Percentiles rank a stretch among this genome's conserved stretches.
Conservation (phyloP, 2,329 filamentous ascomycete genomes). For the Myrmaecium sp. region DNA sequence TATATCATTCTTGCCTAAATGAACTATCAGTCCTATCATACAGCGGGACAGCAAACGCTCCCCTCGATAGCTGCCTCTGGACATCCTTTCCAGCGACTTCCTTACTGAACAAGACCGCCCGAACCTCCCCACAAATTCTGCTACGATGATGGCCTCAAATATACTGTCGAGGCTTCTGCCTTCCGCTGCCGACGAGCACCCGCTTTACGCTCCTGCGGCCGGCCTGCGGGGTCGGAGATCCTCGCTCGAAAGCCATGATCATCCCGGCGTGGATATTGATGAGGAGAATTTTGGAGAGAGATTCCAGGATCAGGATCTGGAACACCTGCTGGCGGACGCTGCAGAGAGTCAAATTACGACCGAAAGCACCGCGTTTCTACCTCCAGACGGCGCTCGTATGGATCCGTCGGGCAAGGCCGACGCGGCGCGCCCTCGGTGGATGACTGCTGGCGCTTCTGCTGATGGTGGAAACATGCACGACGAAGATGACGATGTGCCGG, state of each 20-base stretch:
- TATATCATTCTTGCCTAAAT: too few relatives aligned
- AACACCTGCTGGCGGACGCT: conserved; percentile 36
- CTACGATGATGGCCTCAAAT: conserved; percentile 34
- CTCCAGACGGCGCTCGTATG: conserved; percentile 12
- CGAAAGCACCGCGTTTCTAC: conserved; percentile 24
- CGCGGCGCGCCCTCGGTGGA: conserved; percentile 8
- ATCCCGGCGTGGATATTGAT: conserved; percentile 30
- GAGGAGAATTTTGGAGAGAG: conserved; percentile 32
- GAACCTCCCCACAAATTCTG: too few relatives aligned
- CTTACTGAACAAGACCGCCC: conserved; percentile 1
- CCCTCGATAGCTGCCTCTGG: too few relatives aligned
- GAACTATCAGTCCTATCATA: too few relatives aligned
- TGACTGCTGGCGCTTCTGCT: too few relatives aligned
- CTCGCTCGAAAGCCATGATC: conserved; percentile 19
- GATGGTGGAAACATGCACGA: conserved; percentile 21
- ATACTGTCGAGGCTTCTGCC: conserved; percentile 35
- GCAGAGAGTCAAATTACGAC: conserved; percentile 30
- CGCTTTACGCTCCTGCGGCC: conserved; percentile 22
- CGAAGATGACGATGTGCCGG: conserved; percentile 46
- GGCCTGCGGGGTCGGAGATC: conserved; percentile 9
- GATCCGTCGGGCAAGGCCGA: conserved; percentile 8
- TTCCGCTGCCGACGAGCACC: conserved; percentile 28
- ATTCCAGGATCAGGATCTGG: conserved; percentile 40
- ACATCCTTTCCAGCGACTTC: too few relatives aligned
- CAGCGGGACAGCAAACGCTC: too few relatives aligned